These are phyloP conservation scores for Psilocybe subaeruginosa DNA, from an alignment of 768 basidiomycete species.

Conservation along the genomic window DNA sequence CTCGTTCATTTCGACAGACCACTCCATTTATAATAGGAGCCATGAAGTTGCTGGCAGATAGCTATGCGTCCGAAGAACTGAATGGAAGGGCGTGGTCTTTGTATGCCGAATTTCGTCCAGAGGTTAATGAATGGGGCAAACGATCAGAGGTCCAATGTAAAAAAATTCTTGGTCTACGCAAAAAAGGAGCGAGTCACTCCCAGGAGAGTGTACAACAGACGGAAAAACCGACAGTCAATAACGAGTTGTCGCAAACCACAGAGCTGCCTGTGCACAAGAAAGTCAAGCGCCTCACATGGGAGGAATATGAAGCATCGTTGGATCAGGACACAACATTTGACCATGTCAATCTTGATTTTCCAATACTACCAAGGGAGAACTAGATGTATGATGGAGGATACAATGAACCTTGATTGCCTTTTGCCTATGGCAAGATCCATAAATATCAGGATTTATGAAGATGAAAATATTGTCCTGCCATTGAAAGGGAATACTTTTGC, in stretches of 20 bases:
- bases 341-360: conserved; percentile 42
- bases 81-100: conserved; percentile 73
- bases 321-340: conserved; percentile 52
- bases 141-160: conserved; percentile 73
- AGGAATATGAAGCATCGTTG: conserved; percentile 55
- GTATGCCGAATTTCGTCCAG: conserved; percentile 88
- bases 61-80: conserved; percentile 59
- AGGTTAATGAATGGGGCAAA: conserved; percentile 83
- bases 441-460: conserved; percentile 1
- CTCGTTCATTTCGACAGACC: conserved; percentile 78
- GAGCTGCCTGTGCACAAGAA: conserved; percentile 36
- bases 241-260: background rate
- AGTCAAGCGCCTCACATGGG: conserved; percentile 38
- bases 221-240: conserved; percentile 4
- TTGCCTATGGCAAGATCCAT: background rate
- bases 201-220: background rate
- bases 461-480: conserved; percentile 10
- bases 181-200: conserved; percentile 18
- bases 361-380: background rate
- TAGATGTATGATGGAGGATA: background rate
- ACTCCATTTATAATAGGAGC: conserved; percentile 79
- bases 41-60: conserved; percentile 66
- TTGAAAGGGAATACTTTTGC: conserved; percentile 19
- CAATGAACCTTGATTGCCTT: background rate
- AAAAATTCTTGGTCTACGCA: conserved; percentile 65